Evolutionary conservation across 192 early-diverging fungal genomes (phyloP), one percentile per base, ranked within the genome.

Genomic region (Backusella morwellensis): DNA sequence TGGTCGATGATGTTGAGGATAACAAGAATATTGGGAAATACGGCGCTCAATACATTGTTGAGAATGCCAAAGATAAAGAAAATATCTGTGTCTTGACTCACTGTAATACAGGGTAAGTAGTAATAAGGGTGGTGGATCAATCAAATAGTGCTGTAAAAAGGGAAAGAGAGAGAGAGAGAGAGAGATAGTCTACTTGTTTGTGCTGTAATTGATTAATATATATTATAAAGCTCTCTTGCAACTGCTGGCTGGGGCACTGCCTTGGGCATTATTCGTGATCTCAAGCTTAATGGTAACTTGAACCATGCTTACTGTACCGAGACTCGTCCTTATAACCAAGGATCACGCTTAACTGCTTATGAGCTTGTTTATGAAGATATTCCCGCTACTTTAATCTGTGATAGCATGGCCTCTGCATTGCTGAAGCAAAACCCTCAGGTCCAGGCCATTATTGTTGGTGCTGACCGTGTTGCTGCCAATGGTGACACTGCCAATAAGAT

Each of bases 401-500:
- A 99, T 82, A 93, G 88, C 59, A 97, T 98, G 88, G 96, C 90
- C 4, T 96, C 97, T 3, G 93, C 95, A 4, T 84, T 98, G 38
- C 77, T 99, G 32, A 73, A 80, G 0, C 72, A 81, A 54, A 86
- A 94, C 52, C 79, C 81, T 0, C 67, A 84, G 40, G 90, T 98
- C 29, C 80, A 88, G 1, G 98, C 97, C 36, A 92, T 99, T 42
- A 88, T 99, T 38, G 97, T 99, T 2, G 98, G 98, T 41, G 98
- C 98, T 0, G 98, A 99, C 75, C 92, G 97, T 68, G 96, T 99
- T 2, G 95, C 97, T 7, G 90, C 91, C 9, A 99, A 98, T 80
- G 98, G 98, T 54, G 98, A 99, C 77, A 98, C 97, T 0, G 97
- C 97, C 35, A 98, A 98, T 85, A 99, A 98, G 82, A 98, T 99